Evolutionary conservation across 2,329 filamentous ascomycete species (phyloP).

Genomic region (Raffaelea albimanens): DNA sequence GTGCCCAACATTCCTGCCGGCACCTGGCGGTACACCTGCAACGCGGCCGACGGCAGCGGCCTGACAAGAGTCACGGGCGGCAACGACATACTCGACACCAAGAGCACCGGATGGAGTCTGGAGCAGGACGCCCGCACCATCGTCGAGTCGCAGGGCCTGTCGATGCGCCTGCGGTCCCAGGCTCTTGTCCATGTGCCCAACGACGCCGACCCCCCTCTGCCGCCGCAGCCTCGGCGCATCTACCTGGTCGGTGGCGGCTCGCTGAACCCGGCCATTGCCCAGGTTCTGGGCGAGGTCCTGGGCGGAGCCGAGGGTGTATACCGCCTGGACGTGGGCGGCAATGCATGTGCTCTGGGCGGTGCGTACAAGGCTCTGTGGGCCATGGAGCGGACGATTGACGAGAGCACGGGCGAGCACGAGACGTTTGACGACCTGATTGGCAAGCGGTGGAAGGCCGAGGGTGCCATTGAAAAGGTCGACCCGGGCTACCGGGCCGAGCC

Average conservation of each 20-base stretch:
- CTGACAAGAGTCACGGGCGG: conserved; percentile 24
- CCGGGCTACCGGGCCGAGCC: conserved; percentile 67
- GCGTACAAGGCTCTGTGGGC: conserved; percentile 97
- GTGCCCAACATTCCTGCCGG: conserved; percentile 83
- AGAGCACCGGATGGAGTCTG: conserved; percentile 17
- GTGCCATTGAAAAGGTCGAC: conserved; percentile 73
- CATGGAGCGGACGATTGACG: conserved; percentile 45
- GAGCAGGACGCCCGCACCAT: conserved; percentile 74
- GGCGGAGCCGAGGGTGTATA: conserved; percentile 86
- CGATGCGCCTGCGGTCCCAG: conserved; percentile 75
- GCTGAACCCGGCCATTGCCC: conserved; percentile 79
- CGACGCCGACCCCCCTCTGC: conserved; percentile 36
- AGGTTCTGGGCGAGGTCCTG: conserved; percentile 76
- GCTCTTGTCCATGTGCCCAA: conserved; percentile 49
- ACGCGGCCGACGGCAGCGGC: conserved; percentile 41
- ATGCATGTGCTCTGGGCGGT: conserved; percentile 86
- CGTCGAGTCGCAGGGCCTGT: conserved; percentile 90
- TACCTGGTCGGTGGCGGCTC: conserved; percentile 93
- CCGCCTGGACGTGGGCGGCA: conserved; percentile 86
- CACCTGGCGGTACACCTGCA: conserved; percentile 70
- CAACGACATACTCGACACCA: not conserved
- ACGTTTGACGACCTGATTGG: conserved; percentile 85
- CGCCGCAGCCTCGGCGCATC: conserved; percentile 76
- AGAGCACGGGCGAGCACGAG: conserved; percentile 39
- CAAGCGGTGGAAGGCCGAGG: conserved; percentile 73